Conservation (phyloP, 257 asterid species). For the Fraxinus anomala region DNA sequence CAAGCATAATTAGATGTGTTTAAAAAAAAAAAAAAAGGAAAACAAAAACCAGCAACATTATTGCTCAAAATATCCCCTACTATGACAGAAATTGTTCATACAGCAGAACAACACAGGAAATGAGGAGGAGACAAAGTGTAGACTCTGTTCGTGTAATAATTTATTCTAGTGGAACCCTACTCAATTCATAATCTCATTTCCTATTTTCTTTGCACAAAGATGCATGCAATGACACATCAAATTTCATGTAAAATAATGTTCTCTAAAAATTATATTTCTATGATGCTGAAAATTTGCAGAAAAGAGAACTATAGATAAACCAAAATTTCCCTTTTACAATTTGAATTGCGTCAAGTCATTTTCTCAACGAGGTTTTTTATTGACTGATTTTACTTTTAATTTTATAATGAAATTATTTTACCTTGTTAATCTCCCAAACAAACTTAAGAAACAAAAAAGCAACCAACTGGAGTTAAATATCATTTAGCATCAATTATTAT, state of each 20-base stretch:
- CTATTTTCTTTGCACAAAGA: neutral
- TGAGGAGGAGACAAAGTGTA: neutral
- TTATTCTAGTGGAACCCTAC: neutral
- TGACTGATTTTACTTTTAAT: neutral
- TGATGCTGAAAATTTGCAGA: neutral
- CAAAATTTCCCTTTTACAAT: neutral
- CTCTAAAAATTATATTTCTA: neutral
- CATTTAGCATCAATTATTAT: neutral
- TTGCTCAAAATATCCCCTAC: neutral
- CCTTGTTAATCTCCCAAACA: neutral
- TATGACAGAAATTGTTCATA: neutral
- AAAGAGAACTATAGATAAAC: slow-evolving; percentile 3
- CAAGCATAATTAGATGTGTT: too few relatives aligned
- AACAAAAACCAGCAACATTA: neutral
- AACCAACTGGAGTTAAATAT: neutral
- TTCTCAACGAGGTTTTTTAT: neutral
- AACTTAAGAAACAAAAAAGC: neutral
- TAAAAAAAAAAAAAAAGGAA: neutral
- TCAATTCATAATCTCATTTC: slow-evolving; percentile 1
- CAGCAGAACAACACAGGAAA: neutral
- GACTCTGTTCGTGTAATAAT: neutral
- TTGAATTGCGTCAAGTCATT: neutral
- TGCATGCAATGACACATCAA: neutral
- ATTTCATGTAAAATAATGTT: neutral
- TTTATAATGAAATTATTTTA: neutral